phyloP scores from a whole-genome alignment of 2,329 filamentous ascomycete species.

The Orbilia quercus region DNA sequence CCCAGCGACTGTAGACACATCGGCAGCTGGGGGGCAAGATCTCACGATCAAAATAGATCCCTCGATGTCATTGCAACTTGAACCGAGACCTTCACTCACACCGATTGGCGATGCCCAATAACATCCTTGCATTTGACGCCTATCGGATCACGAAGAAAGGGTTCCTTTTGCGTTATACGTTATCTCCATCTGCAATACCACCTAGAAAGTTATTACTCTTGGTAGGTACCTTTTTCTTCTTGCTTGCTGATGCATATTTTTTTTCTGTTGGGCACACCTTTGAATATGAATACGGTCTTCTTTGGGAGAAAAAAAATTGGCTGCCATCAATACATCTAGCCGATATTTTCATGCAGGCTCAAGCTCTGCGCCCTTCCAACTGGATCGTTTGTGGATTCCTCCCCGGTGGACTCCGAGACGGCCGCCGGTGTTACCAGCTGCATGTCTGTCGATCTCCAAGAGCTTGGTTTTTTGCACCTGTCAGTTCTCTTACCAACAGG shows the following conservation, averaged over 20 bases:
- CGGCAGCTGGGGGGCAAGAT: conserved; percentile 35
- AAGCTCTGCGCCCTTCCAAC: conserved; percentile 4
- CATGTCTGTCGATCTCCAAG: conserved; percentile 34
- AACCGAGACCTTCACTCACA: conserved; percentile 52
- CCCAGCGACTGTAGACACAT: conserved; percentile 46
- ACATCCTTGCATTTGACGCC: conserved; percentile 52
- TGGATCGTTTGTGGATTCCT: conserved; percentile 18
- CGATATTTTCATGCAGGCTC: conserved; percentile 29
- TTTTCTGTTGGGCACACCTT: conserved; percentile 18
- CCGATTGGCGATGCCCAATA: conserved; percentile 34
- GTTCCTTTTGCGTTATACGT: conserved; percentile 55
- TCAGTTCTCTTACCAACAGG: conserved; percentile 27
- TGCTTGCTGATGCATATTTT: background rate
- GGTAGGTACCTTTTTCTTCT: conserved; percentile 3
- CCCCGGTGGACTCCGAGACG: conserved; percentile 54
- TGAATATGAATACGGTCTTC: too few species aligned
- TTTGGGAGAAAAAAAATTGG: too few species aligned
- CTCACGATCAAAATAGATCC: conserved; percentile 48
- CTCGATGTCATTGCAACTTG: conserved; percentile 45
- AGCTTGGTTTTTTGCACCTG: conserved; percentile 32
- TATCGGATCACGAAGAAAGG: conserved; percentile 51
- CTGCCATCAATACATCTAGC: conserved; percentile 1
- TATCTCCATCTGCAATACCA: conserved; percentile 55
- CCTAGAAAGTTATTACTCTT: conserved; percentile 29
- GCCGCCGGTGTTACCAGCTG: conserved; percentile 32